phyloP scores from a whole-genome alignment of 2,329 filamentous ascomycete genomes.

The Aspergillus sp. region DNA sequence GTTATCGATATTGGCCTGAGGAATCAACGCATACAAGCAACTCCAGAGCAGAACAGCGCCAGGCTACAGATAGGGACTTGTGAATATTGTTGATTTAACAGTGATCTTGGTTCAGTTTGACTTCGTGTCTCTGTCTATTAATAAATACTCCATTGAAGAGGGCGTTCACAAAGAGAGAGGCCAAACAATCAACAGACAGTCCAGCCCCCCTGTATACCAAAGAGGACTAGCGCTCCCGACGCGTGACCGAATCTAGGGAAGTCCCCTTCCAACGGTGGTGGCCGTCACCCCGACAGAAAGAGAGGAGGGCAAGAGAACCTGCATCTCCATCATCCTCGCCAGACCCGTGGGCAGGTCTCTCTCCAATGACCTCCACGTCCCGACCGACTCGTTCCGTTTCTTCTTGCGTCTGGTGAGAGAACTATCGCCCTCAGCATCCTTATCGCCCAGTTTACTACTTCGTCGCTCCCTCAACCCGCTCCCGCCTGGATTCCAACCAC shows the following conservation, averaged over 20 bases:
- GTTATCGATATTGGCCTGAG: conserved; percentile 4
- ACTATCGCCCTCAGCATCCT: neutral
- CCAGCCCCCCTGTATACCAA: conserved; percentile 20
- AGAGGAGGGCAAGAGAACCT: conserved; percentile 6
- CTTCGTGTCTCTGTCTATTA: neutral
- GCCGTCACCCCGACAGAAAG: conserved; percentile 20
- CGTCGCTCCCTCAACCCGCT: conserved; percentile 15
- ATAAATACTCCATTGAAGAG: neutral
- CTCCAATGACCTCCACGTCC: conserved; percentile 24
- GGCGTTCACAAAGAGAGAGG: neutral
- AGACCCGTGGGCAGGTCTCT: conserved; percentile 23
- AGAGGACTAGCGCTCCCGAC: conserved; percentile 37
- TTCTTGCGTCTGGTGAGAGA: conserved; percentile 22
- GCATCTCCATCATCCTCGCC: conserved; percentile 18
- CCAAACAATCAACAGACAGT: conserved; percentile 3
- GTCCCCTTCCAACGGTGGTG: conserved; percentile 26
- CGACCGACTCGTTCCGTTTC: conserved; percentile 15
- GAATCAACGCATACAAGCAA: conserved; percentile 1
- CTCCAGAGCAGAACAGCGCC: no score
- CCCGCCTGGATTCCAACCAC: conserved; percentile 15
- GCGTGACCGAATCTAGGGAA: conserved; percentile 34
- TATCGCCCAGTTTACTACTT: conserved; percentile 5
- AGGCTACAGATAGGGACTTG: neutral
- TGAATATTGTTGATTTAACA: no score
- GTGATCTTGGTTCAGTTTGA: neutral